These are phyloP conservation scores for Venturia oleaginea DNA, from an alignment of 2,329 filamentous ascomycete species.

Conservation along the genomic window DNA sequence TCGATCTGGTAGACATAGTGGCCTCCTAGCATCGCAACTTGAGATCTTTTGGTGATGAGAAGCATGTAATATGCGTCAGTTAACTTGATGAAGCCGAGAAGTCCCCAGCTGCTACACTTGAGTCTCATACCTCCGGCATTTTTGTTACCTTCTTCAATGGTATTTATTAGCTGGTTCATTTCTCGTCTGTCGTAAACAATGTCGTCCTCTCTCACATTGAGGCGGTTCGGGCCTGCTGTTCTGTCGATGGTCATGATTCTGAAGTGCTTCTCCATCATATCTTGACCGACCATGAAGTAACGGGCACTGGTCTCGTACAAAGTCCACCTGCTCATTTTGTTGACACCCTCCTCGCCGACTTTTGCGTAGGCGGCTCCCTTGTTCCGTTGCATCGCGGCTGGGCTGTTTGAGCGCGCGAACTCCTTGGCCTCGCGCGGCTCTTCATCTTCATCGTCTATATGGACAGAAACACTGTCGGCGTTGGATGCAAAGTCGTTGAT, in stretches of 20 bases:
- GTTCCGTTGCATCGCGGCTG: slow-evolving; percentile 28
- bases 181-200: slow-evolving; percentile 88
- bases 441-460: slow-evolving; percentile 24
- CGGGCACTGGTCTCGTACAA: slow-evolving; percentile 89
- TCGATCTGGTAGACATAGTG: slow-evolving; percentile 96
- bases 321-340: slow-evolving; percentile 87
- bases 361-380: slow-evolving; percentile 32
- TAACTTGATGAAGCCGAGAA: slow-evolving; percentile 91
- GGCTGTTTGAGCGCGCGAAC: slow-evolving; percentile 32
- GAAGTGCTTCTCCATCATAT: slow-evolving; percentile 80
- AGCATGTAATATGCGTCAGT: slow-evolving; percentile 97
- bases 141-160: slow-evolving; percentile 92
- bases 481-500: slow-evolving; percentile 9
- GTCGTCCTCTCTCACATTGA: slow-evolving; percentile 86
- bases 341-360: slow-evolving; percentile 34
- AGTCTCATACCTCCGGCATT: slow-evolving; percentile 81
- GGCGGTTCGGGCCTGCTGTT: slow-evolving; percentile 66
- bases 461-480: background rate
- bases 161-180: slow-evolving; percentile 86
- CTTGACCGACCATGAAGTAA: slow-evolving; percentile 90
- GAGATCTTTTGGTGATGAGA: slow-evolving; percentile 88
- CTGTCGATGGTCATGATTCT: slow-evolving; percentile 92
- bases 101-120: slow-evolving; percentile 83
- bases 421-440: slow-evolving; percentile 29
- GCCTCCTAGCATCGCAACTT: slow-evolving; percentile 90